Conservation (phyloP, 2,329 filamentous ascomycete species). For the Leptographium procerum region DNA sequence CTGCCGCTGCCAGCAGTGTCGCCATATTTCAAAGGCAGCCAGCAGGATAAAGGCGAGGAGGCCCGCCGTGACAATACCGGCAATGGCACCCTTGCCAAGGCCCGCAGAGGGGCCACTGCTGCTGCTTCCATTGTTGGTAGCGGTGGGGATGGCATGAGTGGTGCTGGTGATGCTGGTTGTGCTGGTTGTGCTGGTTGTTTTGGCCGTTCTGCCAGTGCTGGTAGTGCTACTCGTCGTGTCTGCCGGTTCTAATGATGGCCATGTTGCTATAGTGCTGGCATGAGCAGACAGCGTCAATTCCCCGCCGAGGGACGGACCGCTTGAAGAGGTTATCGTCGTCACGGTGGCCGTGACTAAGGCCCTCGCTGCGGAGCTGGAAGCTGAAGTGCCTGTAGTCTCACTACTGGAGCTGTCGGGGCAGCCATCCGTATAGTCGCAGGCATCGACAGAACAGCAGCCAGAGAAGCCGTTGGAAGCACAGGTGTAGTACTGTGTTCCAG, state of each 20-base stretch:
- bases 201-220: not conserved
- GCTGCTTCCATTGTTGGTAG: not conserved
- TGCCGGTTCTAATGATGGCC: no score
- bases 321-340: not conserved
- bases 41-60: constrained; percentile 17
- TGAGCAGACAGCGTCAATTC: no score
- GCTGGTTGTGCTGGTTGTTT: not conserved
- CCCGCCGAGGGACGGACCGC: no score
- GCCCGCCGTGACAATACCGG: constrained; percentile 22
- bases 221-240: not conserved
- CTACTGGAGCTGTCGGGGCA: constrained; percentile 14
- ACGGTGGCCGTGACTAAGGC: no score
- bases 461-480: constrained; percentile 25
- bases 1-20: not conserved
- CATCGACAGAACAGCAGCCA: constrained; percentile 34
- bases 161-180: constrained; percentile 7
- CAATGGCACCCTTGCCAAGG: constrained; percentile 21
- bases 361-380: not conserved
- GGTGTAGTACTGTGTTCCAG: constrained; percentile 22
- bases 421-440: constrained; percentile 23
- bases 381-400: not conserved
- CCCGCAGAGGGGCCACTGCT: constrained; percentile 6
- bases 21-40: constrained; percentile 11
- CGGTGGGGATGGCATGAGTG: constrained; percentile 6
- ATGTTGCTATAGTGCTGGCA: not conserved